Evolutionary conservation across 2,329 filamentous ascomycete genomes (phyloP).

Genomic region (Penicillium sp.): DNA sequence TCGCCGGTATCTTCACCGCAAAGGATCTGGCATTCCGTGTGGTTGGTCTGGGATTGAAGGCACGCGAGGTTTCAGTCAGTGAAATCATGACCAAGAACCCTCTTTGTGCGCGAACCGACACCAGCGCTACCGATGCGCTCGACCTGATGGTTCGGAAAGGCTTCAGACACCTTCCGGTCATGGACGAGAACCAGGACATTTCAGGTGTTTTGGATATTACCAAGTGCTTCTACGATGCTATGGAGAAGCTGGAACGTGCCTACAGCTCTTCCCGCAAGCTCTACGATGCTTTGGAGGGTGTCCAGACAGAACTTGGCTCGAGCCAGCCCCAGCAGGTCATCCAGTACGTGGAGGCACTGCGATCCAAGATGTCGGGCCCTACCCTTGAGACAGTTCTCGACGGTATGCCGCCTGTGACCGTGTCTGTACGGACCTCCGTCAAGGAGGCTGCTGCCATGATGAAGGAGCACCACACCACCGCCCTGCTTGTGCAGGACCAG

Average conservation of each 20-base stretch:
- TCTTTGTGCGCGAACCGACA: slow-evolving; percentile 92
- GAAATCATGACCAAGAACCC: slow-evolving; percentile 99
- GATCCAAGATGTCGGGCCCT: slow-evolving; percentile 94
- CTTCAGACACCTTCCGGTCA: slow-evolving; percentile 94
- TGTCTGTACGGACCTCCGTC: slow-evolving; percentile 92
- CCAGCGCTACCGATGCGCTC: slow-evolving; percentile 92
- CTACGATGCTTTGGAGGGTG: slow-evolving; percentile 94
- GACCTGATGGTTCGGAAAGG: slow-evolving; percentile 98
- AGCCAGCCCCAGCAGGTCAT: slow-evolving; percentile 98
- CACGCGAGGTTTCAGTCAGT: slow-evolving; percentile 83
- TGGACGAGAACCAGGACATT: slow-evolving; percentile 99
- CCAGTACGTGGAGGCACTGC: slow-evolving; percentile 93
- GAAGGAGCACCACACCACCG: slow-evolving; percentile 99
- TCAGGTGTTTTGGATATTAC: slow-evolving; percentile 97
- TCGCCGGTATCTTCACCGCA: slow-evolving; percentile 97
- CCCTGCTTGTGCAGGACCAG: slow-evolving; percentile 91
- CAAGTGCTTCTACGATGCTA: slow-evolving; percentile 99
- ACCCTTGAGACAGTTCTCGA: slow-evolving; percentile 92
- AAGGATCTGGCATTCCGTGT: slow-evolving; percentile 98
- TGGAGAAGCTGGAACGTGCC: slow-evolving; percentile 97
- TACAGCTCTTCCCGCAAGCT: slow-evolving; percentile 97
- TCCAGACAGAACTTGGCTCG: slow-evolving; percentile 91
- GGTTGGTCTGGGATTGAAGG: slow-evolving; percentile 84
- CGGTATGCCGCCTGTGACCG: slow-evolving; percentile 85
- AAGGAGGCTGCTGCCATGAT: slow-evolving; percentile 92